phyloP scores from a whole-genome alignment of 768 basidiomycete genomes.

The Boletus sp. region DNA sequence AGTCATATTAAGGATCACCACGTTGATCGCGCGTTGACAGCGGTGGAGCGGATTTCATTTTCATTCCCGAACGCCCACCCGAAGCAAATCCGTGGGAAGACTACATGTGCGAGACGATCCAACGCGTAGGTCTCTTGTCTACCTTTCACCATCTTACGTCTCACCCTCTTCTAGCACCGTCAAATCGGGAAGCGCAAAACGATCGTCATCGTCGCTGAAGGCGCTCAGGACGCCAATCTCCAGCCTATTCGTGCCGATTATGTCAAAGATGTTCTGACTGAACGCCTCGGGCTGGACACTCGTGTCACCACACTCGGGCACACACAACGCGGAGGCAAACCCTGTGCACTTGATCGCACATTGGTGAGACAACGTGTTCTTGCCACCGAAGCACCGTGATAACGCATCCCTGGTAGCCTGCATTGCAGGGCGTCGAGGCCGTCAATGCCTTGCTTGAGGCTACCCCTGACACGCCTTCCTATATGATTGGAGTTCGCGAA shows the following conservation, averaged over 20 bases:
- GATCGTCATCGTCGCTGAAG: slow-evolving; percentile 97
- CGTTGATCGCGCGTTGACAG: slow-evolving; percentile 35
- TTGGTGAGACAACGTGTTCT: slow-evolving; percentile 49
- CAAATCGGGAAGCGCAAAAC: slow-evolving; percentile 93
- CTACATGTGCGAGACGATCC: slow-evolving; percentile 83
- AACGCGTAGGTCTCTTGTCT: slow-evolving; percentile 51
- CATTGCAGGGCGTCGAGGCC: slow-evolving; percentile 93
- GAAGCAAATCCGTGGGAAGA: slow-evolving; percentile 79
- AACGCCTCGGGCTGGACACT: slow-evolving; percentile 88
- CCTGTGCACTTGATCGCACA: slow-evolving; percentile 91
- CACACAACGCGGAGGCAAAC: slow-evolving; percentile 91
- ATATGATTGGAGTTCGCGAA: slow-evolving; percentile 95
- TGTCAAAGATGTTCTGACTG: slow-evolving; percentile 84
- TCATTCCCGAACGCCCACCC: slow-evolving; percentile 94
- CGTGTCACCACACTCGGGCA: slow-evolving; percentile 97
- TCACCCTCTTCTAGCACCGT: slow-evolving; percentile 62
- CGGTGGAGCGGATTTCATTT: slow-evolving; percentile 93
- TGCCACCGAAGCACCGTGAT: not conserved
- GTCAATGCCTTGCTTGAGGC: slow-evolving; percentile 84
- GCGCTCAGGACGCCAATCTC: slow-evolving; percentile 82
- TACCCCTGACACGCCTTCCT: slow-evolving; percentile 86
- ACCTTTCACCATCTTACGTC: not conserved
- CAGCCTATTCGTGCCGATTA: slow-evolving; percentile 91
- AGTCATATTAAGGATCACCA: not conserved
- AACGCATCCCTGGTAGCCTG: slow-evolving; percentile 56